A percentile compares a stretch with the other conserved stretches of the same genome.
Conservation (phyloP, 2,329 filamentous ascomycete species). For the Exophiala phaeomuriformis region DNA sequence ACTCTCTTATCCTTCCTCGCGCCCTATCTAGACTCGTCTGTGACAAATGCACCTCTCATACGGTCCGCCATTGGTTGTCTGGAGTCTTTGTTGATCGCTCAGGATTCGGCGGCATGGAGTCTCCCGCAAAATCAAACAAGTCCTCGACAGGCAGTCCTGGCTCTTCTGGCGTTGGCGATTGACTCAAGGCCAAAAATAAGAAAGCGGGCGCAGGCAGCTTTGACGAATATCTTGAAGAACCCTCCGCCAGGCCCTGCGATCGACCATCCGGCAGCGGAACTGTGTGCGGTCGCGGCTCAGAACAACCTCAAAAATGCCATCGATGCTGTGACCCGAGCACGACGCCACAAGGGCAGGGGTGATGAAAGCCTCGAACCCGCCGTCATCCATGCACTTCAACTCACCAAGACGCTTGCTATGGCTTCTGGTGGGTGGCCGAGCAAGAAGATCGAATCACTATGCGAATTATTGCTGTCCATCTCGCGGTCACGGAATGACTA, state of each 20-base stretch:
- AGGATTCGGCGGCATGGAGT: conserved; percentile 83
- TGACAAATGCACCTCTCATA: conserved; percentile 80
- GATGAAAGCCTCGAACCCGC: conserved; percentile 65
- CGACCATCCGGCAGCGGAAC: conserved; percentile 89
- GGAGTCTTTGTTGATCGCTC: conserved; percentile 81
- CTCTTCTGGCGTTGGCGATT: conserved; percentile 73
- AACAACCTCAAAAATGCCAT: conserved; percentile 67
- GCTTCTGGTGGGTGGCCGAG: conserved; percentile 93
- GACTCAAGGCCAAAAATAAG: conserved; percentile 89
- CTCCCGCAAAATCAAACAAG: conserved; percentile 74
- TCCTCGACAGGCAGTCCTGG: conserved; percentile 78
- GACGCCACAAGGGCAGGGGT: conserved; percentile 51
- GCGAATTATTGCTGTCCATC: conserved; percentile 80
- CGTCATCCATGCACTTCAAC: conserved; percentile 82
- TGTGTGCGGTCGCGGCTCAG: conserved; percentile 89
- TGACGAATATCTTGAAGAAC: conserved; percentile 72
- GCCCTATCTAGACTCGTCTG: conserved; percentile 68
- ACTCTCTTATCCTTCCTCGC: conserved; percentile 84
- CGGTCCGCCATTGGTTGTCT: conserved; percentile 85
- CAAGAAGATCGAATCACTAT: conserved; percentile 87
- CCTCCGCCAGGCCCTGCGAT: conserved; percentile 85
- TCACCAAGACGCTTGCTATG: conserved; percentile 81
- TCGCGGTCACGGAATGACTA: conserved; percentile 88
- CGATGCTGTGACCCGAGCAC: conserved; percentile 59
- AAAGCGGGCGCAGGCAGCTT: conserved; percentile 83